Percentiles rank a stretch among this genome's conserved stretches.
These are phyloP conservation scores for Diaporthe helianthi DNA, from an alignment of 2,329 filamentous ascomycete genomes.

Conservation along the genomic window DNA sequence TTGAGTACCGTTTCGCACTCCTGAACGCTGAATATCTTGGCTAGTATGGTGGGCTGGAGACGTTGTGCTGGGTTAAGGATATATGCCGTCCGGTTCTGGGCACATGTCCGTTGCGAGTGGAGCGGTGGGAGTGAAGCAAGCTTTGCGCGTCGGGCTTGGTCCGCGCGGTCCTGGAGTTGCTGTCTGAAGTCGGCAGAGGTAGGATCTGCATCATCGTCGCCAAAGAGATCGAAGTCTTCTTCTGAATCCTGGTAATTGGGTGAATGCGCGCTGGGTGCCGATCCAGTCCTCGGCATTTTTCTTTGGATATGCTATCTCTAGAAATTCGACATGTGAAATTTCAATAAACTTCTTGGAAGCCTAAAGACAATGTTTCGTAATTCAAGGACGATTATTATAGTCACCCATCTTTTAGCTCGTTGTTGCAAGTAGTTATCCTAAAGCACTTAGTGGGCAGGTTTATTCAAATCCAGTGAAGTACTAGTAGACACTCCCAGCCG, in stretches of 20 bases:
- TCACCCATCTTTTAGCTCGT: no score
- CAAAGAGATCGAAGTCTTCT: conserved; percentile 31
- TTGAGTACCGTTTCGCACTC: conserved; percentile 28
- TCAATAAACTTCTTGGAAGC: no score
- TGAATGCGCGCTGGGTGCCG: not conserved
- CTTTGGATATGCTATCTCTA: no score
- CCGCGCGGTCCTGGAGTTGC: conserved; percentile 23
- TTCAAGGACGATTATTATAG: no score
- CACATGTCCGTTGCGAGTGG: conserved; percentile 23
- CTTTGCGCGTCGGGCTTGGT: conserved; percentile 29
- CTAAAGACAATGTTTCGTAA: no score
- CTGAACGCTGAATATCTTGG: conserved; percentile 8
- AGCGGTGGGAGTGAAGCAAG: conserved; percentile 28
- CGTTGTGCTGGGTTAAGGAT: conserved; percentile 28
- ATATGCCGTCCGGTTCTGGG: conserved; percentile 32
- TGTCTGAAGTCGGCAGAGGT: not conserved
- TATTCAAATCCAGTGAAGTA: no score
- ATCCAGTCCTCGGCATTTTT: not conserved
- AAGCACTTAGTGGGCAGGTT: no score
- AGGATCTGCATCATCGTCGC: conserved; percentile 20
- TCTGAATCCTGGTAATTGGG: not conserved
- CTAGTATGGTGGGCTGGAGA: conserved; percentile 27
- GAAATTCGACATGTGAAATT: no score
- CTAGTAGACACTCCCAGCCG: no score
- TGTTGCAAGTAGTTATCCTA: no score